Conservation (phyloP, 192 early-diverging fungal species). For the Coemansia biformis region DNA sequence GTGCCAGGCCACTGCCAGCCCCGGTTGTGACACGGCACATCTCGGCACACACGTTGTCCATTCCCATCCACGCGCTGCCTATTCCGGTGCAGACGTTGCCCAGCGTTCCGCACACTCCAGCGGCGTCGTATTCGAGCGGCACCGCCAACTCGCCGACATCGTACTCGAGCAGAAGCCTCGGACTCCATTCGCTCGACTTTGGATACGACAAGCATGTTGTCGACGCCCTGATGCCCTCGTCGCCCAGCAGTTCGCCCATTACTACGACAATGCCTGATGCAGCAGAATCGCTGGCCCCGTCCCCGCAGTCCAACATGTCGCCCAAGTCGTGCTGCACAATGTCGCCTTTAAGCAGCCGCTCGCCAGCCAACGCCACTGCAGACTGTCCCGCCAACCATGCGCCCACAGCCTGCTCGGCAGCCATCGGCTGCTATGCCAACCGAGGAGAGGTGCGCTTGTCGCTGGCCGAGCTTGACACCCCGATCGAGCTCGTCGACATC, state of each 20-base stretch:
- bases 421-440: background rate
- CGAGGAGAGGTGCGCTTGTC: background rate
- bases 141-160: constrained; percentile 15
- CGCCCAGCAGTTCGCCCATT: constrained; percentile 1
- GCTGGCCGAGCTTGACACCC: no score
- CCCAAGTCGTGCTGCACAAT: no score
- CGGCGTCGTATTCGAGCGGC: constrained; percentile 4
- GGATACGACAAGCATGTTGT: constrained; percentile 25
- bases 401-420: no score
- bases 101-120: constrained; percentile 10
- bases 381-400: no score
- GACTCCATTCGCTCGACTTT: constrained; percentile 32
- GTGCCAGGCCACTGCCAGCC: no score
- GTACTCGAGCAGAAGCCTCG: constrained; percentile 40
- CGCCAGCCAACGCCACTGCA: no score
- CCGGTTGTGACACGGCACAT: no score
- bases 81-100: constrained; percentile 3
- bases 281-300: constrained; percentile 2
- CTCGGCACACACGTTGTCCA: no score
- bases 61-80: no score
- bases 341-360: no score
- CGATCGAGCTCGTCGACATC: constrained; percentile 15
- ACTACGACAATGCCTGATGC: background rate
- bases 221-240: constrained; percentile 17
- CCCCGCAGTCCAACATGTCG: constrained; percentile 3